Evolutionary conservation across 2,329 filamentous ascomycete species (phyloP).

Genomic region (Pseudocercospora musae): DNA sequence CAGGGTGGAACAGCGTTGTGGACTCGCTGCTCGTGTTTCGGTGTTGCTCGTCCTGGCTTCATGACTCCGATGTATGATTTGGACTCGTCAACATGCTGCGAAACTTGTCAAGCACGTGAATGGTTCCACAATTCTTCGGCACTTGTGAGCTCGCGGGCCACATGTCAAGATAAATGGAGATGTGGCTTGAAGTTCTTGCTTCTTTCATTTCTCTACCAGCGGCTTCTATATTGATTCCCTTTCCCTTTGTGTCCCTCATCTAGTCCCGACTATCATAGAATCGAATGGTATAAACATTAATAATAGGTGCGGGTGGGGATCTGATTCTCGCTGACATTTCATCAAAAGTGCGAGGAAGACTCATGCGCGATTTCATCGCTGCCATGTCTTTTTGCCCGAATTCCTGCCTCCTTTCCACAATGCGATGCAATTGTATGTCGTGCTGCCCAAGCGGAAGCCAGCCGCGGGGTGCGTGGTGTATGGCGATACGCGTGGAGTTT

Average conservation of each 20-base stretch:
- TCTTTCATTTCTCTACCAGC: neutral
- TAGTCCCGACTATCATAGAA: neutral
- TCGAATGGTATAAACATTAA: conserved; percentile 10
- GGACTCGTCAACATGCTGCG: too few relatives aligned
- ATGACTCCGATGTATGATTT: too few relatives aligned
- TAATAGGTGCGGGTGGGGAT: conserved; percentile 1
- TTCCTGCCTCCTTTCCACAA: neutral
- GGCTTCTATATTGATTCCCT: conserved; percentile 1
- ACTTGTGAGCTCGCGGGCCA: too few relatives aligned
- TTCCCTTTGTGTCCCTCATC: neutral
- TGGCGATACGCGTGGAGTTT: neutral
- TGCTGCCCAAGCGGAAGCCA: conserved; percentile 2
- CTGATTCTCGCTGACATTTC: neutral
- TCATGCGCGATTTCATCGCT: neutral
- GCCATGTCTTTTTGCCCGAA: neutral
- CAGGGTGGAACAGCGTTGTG: too few relatives aligned
- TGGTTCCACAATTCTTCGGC: too few relatives aligned
- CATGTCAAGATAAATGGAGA: neutral
- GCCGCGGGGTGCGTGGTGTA: conserved; percentile 2
- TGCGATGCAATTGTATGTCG: conserved; percentile 1
- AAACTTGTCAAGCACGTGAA: too few relatives aligned
- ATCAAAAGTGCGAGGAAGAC: neutral
- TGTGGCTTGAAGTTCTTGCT: neutral
- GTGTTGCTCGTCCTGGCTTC: too few relatives aligned
- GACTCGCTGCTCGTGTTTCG: too few relatives aligned